Evolutionary conservation across 2,329 filamentous ascomycete genomes (phyloP), one percentile per base, ranked within the genome.

Genomic region (Zalaria sp.): DNA sequence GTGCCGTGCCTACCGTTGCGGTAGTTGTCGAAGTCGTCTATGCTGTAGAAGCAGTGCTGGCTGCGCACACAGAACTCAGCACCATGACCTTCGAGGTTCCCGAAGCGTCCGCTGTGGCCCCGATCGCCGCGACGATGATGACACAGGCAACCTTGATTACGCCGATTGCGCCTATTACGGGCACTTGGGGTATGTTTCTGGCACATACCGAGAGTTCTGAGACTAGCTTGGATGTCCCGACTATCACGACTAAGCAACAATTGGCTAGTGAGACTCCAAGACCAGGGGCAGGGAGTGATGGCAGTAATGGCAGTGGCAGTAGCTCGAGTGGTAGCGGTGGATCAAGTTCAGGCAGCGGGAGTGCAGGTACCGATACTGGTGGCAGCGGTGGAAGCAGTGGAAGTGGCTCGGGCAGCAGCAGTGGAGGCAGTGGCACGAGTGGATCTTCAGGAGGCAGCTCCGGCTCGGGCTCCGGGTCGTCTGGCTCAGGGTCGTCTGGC

Each of bases 11-110:
- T 1, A 67, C 62, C 2, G 61, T 68, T 4, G 48, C 66, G 4
- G 52, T 67, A 4, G 56, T 68, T 4, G 58, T 68, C 5, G 53
- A 66, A 37, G 46, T 63, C 25, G 56, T 57, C 7, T 61, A 66
- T 35, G 48, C 51, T 18, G 53, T 46, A 5, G 46, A 48, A 37
- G 47, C 43, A 5, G 45, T 49, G 2, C 35, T 52, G 6, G 47
- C 49, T 1, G 38, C 39, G 11, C 41, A 34, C 9, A 42, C 49
- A 5, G 27, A 44, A 37, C 27, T 29, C 6, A 39, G 45, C 26
- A 40, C 34, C 5, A 27, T 43, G 5, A 38, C 43, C 26, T 44
- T 54, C 27, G 39, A 50, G 31, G 50, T 52, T 5, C 48, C 48
- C 8, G 51, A 43, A 43, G 31, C 41, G 36, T 34, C 29, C 31